Conservation (phyloP, 140 eudicot genomes). For the Senecio squalidus region DNA sequence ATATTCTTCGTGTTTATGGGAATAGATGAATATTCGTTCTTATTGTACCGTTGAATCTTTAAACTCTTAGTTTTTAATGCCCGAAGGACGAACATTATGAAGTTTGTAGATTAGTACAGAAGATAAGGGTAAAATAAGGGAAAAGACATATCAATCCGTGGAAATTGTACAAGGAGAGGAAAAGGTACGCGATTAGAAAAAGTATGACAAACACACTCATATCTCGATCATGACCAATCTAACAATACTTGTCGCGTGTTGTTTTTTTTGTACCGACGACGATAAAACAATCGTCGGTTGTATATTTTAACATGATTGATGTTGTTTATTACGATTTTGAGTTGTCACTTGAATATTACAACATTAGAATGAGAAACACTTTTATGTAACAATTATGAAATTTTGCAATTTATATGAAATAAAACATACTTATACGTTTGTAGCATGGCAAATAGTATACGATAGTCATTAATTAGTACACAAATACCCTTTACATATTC, state of each 20-base stretch:
- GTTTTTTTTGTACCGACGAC: neutral
- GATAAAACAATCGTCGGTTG: too few relatives aligned
- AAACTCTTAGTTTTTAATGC: neutral
- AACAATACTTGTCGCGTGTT: neutral
- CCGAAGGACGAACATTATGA: neutral
- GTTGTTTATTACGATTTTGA: neutral
- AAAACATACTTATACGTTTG: too few relatives aligned
- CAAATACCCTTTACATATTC: neutral
- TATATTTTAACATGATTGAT: too few relatives aligned
- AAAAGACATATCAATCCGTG: neutral
- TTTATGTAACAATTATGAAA: too few relatives aligned
- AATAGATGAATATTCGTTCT: conserved; percentile 12
- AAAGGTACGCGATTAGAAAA: neutral
- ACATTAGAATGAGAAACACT: too few relatives aligned
- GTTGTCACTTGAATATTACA: neutral
- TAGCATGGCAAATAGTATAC: too few relatives aligned
- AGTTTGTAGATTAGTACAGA: neutral
- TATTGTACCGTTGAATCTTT: neutral
- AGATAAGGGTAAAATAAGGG: neutral
- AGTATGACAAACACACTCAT: neutral
- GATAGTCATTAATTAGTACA: neutral
- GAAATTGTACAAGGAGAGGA: neutral
- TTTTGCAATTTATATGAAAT: too few relatives aligned
- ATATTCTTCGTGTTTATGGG: neutral
- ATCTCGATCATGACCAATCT: neutral